These are phyloP conservation scores for Aristolochia fimbriata DNA, from an alignment of 164 flowering plant species.

Conservation along the genomic window DNA sequence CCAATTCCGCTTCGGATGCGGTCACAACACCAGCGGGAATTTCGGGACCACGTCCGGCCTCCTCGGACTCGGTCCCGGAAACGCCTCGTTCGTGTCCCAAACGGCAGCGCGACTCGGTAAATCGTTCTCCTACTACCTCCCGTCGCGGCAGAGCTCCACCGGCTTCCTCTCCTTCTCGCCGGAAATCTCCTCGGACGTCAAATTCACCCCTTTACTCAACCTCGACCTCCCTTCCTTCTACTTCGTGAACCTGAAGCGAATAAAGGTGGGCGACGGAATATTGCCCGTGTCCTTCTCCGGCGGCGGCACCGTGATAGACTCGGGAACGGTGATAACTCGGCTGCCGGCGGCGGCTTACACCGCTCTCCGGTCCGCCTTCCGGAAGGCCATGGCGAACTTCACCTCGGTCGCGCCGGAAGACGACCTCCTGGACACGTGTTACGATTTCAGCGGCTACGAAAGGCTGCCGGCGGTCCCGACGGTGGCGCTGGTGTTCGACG, in stretches of 20 bases:
- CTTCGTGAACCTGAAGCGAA: conserved; percentile 15
- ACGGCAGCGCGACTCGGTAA: not conserved
- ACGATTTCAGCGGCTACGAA: conserved; percentile 3
- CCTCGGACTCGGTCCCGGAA: conserved; percentile 3
- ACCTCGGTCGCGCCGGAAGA: not conserved
- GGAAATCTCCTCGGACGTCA: not conserved
- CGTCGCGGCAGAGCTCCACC: not conserved
- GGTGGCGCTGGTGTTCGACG: not conserved
- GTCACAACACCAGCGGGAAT: not conserved
- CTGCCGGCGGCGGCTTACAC: not conserved
- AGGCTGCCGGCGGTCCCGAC: not conserved
- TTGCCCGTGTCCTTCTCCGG: not conserved
- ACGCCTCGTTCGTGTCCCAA: not conserved
- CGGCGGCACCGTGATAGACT: not conserved
- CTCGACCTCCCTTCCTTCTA: conserved; percentile 12
- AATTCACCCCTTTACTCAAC: conserved; percentile 4
- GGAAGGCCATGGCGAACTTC: not conserved
- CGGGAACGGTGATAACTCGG: conserved; percentile 1
- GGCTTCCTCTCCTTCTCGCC: conserved; percentile 1
- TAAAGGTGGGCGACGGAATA: conserved; percentile 19
- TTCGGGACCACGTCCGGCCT: conserved; percentile 2
- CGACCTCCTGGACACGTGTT: conserved; percentile 12
- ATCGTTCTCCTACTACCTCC: conserved; percentile 5
- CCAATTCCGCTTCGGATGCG: conserved; percentile 6
- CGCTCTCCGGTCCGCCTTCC: not conserved